phyloP scores from a whole-genome alignment of 768 basidiomycete genomes.

The Tricholoma matsutake region DNA sequence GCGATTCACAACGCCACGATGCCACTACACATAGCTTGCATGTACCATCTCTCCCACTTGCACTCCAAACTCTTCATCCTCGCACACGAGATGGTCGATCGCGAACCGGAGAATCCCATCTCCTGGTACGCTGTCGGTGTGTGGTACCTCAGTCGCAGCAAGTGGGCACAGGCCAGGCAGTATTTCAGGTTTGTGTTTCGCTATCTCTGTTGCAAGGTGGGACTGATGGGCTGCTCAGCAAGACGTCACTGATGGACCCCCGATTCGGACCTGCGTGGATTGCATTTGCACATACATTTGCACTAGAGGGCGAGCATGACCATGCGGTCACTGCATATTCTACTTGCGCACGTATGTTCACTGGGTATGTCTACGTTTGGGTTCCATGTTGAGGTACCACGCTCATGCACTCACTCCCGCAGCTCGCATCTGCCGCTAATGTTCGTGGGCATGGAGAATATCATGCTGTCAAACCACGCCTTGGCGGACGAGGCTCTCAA shows the following conservation, averaged over 20 bases:
- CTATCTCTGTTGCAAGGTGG: slow-evolving; percentile 5
- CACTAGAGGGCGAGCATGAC: slow-evolving; percentile 96
- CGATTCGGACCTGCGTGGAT: slow-evolving; percentile 97
- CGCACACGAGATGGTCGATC: slow-evolving; percentile 93
- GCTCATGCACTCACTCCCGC: background rate
- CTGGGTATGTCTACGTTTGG: slow-evolving; percentile 57
- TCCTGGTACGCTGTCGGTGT: slow-evolving; percentile 99
- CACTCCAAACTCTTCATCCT: slow-evolving; percentile 94
- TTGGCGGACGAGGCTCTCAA: slow-evolving; percentile 88
- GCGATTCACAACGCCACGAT: slow-evolving; percentile 86
- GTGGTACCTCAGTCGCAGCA: slow-evolving; percentile 86
- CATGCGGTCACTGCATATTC: slow-evolving; percentile 98
- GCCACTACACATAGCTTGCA: slow-evolving; percentile 94
- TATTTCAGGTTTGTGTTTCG: slow-evolving; percentile 75
- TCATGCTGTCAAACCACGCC: slow-evolving; percentile 76
- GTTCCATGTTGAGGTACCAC: background rate
- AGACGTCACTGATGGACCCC: slow-evolving; percentile 95
- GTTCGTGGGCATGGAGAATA: slow-evolving; percentile 98
- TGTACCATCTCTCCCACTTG: slow-evolving; percentile 91
- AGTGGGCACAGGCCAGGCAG: slow-evolving; percentile 89
- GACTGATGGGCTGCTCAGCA: slow-evolving; percentile 43
- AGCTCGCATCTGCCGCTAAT: slow-evolving; percentile 95
- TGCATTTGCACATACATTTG: slow-evolving; percentile 96
- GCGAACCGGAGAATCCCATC: slow-evolving; percentile 87
- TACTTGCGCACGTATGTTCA: slow-evolving; percentile 92